A percentile compares a stretch with the other conserved stretches of the same genome.
Conservation (phyloP, 805 yeast species). For the Sugiyamaella marilandica region DNA sequence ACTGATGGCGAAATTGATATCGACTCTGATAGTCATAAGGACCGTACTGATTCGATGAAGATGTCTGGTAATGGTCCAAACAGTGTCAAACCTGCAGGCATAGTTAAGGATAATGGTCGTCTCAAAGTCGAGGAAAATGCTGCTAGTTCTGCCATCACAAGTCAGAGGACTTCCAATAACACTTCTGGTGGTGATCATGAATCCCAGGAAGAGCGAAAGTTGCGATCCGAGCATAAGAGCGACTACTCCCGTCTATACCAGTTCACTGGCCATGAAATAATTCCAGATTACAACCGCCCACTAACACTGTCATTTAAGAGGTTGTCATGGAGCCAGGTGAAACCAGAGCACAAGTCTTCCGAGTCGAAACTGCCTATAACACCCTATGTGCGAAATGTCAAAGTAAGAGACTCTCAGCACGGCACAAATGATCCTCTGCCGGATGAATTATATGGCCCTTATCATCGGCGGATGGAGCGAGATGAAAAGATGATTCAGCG, state of each 20-base stretch:
- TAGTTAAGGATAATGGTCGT: too few relatives aligned
- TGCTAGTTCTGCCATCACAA: background rate
- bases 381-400: background rate
- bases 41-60: background rate
- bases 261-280: conserved; percentile 1
- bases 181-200: background rate
- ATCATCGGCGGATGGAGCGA: conserved; percentile 57
- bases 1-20: background rate
- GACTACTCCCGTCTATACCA: background rate
- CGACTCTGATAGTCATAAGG: background rate
- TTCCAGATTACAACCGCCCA: background rate
- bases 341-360: background rate
- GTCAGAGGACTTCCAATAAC: too few relatives aligned
- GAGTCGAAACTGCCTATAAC: background rate
- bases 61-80: too few relatives aligned
- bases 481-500: conserved; percentile 59
- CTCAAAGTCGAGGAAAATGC: background rate
- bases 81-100: too few relatives aligned
- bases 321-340: background rate
- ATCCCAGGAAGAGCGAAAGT: background rate
- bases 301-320: background rate
- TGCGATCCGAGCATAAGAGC: background rate
- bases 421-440: conserved; percentile 41
- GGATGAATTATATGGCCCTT: conserved; percentile 41
- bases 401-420: background rate